Percentiles rank a stretch among this genome's conserved stretches.
phyloP scores from a whole-genome alignment of 768 basidiomycete genomes.

The Daedaleopsis sinensis region DNA sequence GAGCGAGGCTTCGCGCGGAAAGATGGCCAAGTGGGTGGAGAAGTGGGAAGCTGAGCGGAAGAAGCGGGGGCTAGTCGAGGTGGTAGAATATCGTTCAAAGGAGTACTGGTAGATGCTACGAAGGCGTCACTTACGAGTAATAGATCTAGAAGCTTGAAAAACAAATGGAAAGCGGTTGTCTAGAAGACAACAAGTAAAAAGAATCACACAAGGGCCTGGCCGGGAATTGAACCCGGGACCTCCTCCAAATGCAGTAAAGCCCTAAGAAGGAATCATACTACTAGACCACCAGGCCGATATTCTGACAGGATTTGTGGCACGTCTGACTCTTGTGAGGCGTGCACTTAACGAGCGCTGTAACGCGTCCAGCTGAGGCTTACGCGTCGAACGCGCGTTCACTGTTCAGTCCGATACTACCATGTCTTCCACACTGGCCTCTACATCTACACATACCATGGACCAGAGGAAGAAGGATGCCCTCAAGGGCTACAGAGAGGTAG shows the following conservation, averaged over 20 bases:
- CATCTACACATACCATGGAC: conserved; percentile 56
- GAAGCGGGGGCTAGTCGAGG: conserved; percentile 43
- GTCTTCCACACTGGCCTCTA: conserved; percentile 30
- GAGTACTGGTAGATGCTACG: conserved; percentile 51
- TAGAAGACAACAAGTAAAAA: not conserved
- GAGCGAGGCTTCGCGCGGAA: conserved; percentile 68
- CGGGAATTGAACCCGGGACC: conserved; percentile 90
- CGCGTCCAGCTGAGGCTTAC: conserved; percentile 7
- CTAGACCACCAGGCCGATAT: conserved; percentile 23
- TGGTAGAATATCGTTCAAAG: conserved; percentile 40
- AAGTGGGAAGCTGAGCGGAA: conserved; percentile 87
- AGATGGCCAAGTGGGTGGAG: conserved; percentile 89
- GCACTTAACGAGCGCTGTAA: no score
- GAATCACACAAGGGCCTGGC: conserved; percentile 53
- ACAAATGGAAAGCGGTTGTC: no score
- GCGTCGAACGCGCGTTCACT: conserved; percentile 7
- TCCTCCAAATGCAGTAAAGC: conserved; percentile 52
- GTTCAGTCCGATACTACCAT: conserved; percentile 6
- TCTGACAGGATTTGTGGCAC: no score
- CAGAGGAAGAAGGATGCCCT: conserved; percentile 74
- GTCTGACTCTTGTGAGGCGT: no score
- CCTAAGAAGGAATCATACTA: conserved; percentile 27
- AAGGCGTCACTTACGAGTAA: no score
- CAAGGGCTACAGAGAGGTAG: conserved; percentile 75
- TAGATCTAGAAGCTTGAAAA: no score